These are phyloP conservation scores for Anethum foeniculum DNA, from an alignment of 140 eudicot genomes.

Conservation along the genomic window DNA sequence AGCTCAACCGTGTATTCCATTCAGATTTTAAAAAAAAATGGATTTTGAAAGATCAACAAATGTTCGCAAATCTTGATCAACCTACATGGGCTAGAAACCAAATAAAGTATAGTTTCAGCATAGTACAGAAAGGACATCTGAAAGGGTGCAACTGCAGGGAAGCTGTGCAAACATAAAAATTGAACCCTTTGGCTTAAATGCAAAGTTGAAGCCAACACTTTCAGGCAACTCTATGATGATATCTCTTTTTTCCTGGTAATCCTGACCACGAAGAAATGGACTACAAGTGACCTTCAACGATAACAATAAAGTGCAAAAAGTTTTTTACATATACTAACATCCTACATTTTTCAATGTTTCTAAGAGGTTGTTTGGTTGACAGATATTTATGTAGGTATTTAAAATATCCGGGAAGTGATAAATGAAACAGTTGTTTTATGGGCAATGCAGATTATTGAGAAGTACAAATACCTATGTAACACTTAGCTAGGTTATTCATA, in stretches of 20 bases:
- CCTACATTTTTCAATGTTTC: conserved; percentile 52
- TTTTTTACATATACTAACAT: neutral
- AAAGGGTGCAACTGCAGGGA: conserved; percentile 55
- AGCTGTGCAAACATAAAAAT: conserved; percentile 69
- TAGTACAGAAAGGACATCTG: conserved; percentile 46
- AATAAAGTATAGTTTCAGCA: neutral
- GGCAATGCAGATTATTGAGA: no score
- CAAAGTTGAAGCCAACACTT: conserved; percentile 55
- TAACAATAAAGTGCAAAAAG: neutral
- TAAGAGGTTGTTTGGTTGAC: no score
- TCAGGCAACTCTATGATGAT: conserved; percentile 37
- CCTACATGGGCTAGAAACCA: neutral
- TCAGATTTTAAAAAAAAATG: no score
- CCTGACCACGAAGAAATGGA: conserved; percentile 36
- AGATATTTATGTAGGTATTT: no score
- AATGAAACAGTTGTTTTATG: no score
- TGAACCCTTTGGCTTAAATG: conserved; percentile 69
- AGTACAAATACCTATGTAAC: no score
- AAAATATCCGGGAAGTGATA: no score
- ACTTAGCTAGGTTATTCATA: no score
- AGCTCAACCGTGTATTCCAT: no score
- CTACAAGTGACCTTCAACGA: neutral
- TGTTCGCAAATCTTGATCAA: neutral
- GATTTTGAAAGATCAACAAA: no score
- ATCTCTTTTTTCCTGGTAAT: conserved; percentile 73